Evolutionary conservation across 176 grass and related monocot genomes (phyloP), one percentile per base, ranked within the genome.

Genomic region (Echinochloa phyllopogon): DNA sequence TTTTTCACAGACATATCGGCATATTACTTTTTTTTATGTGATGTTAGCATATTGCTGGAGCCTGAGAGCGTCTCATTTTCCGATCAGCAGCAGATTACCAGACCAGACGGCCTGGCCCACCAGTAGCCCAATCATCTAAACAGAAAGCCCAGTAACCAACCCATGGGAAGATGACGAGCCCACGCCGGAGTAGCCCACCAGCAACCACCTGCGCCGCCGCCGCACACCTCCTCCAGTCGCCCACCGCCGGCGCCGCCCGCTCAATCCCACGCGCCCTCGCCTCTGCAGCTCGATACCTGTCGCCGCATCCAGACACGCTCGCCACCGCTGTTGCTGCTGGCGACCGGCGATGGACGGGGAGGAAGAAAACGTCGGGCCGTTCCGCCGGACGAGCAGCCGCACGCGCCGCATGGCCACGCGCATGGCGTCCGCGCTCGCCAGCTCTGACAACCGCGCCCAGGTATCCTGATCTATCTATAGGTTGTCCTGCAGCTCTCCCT

Each of bases 361-460:
- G 66, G 93, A 92, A 17, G 91, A 95, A 85, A 88, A 95, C 83
- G 81, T 80, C 18, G 95, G 89, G 25, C 95, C 87, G 17, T 98
- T 93, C 83, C 92, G 93, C 38, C 91, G 95, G 58, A 93, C 95
- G 8, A 93, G 93, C 66, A 76, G 59, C 47, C 82, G 95, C 39
- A 95, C 93, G n/a, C 86, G 79, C 50, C 90, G 94, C 60, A 93
- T 98, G 87, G 95, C 93, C 52, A 84, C 93, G 15, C 94, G 88
- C 47, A 94, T 98, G 95, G 91, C 85, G 0, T 90, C 93, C 21
- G 93, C 95, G 21, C 92, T 98, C 75, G 86, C 91, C 89, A 98
- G 87, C 87, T 88, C 91, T 16, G 93, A 98, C 62, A 98, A 95
- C 83, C 91, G 95, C 63, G 85, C 82, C 37, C 93, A 98, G 92